Evolutionary conservation across 768 basidiomycete genomes (phyloP).

Genomic region (Serendipita indica): DNA sequence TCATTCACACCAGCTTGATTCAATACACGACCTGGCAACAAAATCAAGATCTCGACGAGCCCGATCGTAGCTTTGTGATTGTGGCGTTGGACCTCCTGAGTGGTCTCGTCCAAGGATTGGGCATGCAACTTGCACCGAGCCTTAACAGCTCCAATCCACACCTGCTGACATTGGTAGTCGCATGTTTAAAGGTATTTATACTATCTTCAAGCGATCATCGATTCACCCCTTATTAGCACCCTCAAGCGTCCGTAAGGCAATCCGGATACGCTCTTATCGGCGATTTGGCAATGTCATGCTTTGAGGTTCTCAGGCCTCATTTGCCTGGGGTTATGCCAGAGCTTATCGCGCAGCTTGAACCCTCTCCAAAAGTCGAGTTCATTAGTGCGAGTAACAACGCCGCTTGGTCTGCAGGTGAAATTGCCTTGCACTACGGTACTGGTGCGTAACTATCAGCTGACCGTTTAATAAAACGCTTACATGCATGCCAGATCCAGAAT

Average conservation of each 20-base stretch:
- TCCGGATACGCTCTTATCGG: slow-evolving; percentile 97
- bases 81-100: slow-evolving; percentile 95
- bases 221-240: slow-evolving; percentile 40
- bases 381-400: slow-evolving; percentile 98
- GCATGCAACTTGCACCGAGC: slow-evolving; percentile 56
- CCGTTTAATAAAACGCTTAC: neutral
- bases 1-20: slow-evolving; percentile 70
- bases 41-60: slow-evolving; percentile 75
- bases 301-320: slow-evolving; percentile 66
- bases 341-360: slow-evolving; percentile 77
- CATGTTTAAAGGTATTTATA: slow-evolving; percentile 54
- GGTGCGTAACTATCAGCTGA: slow-evolving; percentile 31
- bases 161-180: slow-evolving; percentile 63
- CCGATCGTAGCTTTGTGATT: slow-evolving; percentile 93
- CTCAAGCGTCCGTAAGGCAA: slow-evolving; percentile 88
- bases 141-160: slow-evolving; percentile 59
- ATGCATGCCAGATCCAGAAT: slow-evolving; percentile 56
- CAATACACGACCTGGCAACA: slow-evolving; percentile 80
- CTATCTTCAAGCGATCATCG: neutral
- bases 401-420: slow-evolving; percentile 99
- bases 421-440: slow-evolving; percentile 79
- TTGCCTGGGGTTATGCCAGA: slow-evolving; percentile 84
- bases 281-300: slow-evolving; percentile 95
- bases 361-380: slow-evolving; percentile 85
- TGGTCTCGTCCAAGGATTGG: slow-evolving; percentile 88